Percentiles rank a stretch among this genome's conserved stretches.
These are phyloP conservation scores for Plasmodium adleri DNA, from an alignment of 169 alveolate genomes.

Conservation along the genomic window DNA sequence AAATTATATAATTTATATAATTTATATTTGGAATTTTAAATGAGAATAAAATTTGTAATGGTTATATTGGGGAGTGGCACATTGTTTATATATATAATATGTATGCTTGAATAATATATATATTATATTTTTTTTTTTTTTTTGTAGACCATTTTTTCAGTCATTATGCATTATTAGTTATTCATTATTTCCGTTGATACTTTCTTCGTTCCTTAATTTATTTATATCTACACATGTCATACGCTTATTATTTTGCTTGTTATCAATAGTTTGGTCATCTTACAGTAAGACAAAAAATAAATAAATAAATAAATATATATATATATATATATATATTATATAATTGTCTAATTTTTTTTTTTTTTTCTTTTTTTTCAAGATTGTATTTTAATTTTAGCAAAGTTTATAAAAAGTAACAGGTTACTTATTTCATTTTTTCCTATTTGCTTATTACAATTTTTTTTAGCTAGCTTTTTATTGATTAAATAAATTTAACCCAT, in stretches of 20 bases:
- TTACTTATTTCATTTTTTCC: conserved; percentile 49
- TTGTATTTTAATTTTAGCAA: conserved; percentile 60
- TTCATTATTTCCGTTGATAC: conserved; percentile 43
- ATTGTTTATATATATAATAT: too few relatives aligned
- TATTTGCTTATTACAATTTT: conserved; percentile 62
- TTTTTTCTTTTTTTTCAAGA: conserved; percentile 26
- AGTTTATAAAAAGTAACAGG: conserved; percentile 54
- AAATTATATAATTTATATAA: neutral
- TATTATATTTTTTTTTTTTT: neutral
- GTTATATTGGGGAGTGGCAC: too few relatives aligned
- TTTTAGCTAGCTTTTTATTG: conserved; percentile 49
- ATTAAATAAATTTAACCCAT: conserved; percentile 22
- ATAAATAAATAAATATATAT: neutral
- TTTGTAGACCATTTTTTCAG: conserved; percentile 65
- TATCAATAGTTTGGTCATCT: conserved; percentile 46
- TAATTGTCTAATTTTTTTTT: neutral
- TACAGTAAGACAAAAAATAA: conserved; percentile 34
- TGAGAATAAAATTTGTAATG: too few relatives aligned
- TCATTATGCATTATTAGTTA: conserved; percentile 53
- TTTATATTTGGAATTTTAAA: too few relatives aligned
- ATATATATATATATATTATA: conserved; percentile 2
- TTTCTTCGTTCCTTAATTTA: conserved; percentile 40
- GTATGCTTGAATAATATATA: too few relatives aligned
- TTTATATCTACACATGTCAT: conserved; percentile 26
- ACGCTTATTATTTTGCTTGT: conserved; percentile 40